Evolutionary conservation across 176 grass and related monocot species (phyloP).

Genomic region (Musa troglodytarum): DNA sequence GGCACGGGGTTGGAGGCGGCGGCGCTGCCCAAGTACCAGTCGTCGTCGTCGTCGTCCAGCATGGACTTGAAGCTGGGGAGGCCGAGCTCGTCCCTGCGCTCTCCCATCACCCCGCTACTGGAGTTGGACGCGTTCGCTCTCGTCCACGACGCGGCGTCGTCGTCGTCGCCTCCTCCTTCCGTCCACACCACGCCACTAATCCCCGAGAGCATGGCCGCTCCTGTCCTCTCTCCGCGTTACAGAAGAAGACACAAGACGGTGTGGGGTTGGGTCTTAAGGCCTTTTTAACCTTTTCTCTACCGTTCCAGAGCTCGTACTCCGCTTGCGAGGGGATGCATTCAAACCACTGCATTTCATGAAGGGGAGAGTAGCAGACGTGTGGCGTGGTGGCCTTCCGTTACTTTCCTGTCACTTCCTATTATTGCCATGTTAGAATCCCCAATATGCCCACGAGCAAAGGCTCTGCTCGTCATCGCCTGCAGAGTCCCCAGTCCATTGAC

Average conservation of each 20-base stretch:
- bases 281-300: neutral
- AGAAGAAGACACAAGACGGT: slow-evolving; percentile 6
- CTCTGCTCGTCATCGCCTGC: neutral
- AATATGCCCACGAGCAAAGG: neutral
- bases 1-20: neutral
- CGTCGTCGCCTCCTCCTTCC: slow-evolving; percentile 29
- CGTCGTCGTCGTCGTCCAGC: slow-evolving; percentile 41
- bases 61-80: slow-evolving; percentile 33
- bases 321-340: neutral
- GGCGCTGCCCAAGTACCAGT: slow-evolving; percentile 32
- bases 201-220: slow-evolving; percentile 48
- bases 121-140: neutral
- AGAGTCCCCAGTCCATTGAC: neutral
- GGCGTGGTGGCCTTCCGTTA: neutral
- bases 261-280: neutral
- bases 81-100: slow-evolving; percentile 28
- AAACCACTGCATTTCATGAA: neutral
- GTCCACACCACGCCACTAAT: slow-evolving; percentile 52
- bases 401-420: neutral
- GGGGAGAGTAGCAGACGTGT: neutral
- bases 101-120: slow-evolving; percentile 5
- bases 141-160: slow-evolving; percentile 17
- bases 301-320: neutral
- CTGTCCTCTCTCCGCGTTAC: neutral
- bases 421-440: neutral